Evolutionary conservation across 2,329 filamentous ascomycete species (phyloP).

Genomic region (Venturia pyrina): DNA sequence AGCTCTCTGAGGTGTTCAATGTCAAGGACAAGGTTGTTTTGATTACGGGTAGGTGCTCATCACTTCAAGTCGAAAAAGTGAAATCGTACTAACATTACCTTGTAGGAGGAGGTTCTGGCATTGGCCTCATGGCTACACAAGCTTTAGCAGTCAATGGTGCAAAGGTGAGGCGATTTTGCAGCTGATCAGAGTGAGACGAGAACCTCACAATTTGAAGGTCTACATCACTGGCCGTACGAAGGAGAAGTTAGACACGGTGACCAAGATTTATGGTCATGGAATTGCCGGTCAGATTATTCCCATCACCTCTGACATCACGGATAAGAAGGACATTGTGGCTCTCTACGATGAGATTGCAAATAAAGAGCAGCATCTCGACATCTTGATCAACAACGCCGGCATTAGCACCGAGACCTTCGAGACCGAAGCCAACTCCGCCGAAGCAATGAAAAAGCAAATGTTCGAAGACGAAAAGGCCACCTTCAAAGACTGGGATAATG

Average conservation of each 20-base stretch:
- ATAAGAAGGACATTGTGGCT: slow-evolving; percentile 28
- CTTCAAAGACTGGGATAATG: slow-evolving; percentile 35
- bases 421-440: slow-evolving; percentile 29
- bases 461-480: slow-evolving; percentile 31
- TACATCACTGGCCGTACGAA: slow-evolving; percentile 39
- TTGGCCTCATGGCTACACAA: slow-evolving; percentile 37
- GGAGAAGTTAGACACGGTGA: slow-evolving; percentile 39
- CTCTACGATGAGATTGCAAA: slow-evolving; percentile 34
- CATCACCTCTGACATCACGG: slow-evolving; percentile 33
- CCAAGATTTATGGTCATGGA: slow-evolving; percentile 32
- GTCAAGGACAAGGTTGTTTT: slow-evolving; percentile 26
- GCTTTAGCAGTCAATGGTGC: slow-evolving; percentile 36
- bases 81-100: slow-evolving; percentile 15
- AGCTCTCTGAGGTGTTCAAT: slow-evolving; percentile 21
- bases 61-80: not conserved
- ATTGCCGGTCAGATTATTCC: slow-evolving; percentile 38
- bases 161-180: slow-evolving; percentile 21
- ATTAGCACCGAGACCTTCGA: slow-evolving; percentile 31
- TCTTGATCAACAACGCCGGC: slow-evolving; percentile 40
- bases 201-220: slow-evolving; percentile 14
- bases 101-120: slow-evolving; percentile 36
- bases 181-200: not conserved
- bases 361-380: slow-evolving; percentile 34
- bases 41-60: slow-evolving; percentile 10
- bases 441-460: slow-evolving; percentile 34